Percentiles rank a stretch among this genome's conserved stretches.
Evolutionary conservation across 1,284 basidiomycete species (phyloP).

Genomic region (Heterobasidion occidentale): DNA sequence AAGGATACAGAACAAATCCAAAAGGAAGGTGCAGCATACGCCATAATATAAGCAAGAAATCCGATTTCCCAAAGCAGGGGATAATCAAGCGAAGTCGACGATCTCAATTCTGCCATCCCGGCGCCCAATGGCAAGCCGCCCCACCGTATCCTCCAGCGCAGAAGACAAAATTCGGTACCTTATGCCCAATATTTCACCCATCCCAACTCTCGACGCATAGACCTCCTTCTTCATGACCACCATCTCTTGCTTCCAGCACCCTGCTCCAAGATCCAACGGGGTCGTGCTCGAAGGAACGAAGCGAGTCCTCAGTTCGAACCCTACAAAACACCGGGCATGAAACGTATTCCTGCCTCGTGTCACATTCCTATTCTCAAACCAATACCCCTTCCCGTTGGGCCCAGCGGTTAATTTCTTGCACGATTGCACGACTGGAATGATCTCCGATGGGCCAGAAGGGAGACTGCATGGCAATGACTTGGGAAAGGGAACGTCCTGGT

Average conservation of each 20-base stretch:
- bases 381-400: slow-evolving; percentile 27
- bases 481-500: not conserved
- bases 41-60: not conserved
- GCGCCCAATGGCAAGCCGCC: slow-evolving; percentile 27
- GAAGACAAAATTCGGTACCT: slow-evolving; percentile 22
- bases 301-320: slow-evolving; percentile 20
- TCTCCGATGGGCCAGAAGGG: slow-evolving; percentile 16
- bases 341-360: slow-evolving; percentile 17
- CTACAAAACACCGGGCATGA: slow-evolving; percentile 25
- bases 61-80: not conserved
- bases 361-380: slow-evolving; percentile 27
- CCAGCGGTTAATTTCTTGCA: slow-evolving; percentile 20
- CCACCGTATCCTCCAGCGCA: slow-evolving; percentile 27
- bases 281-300: not conserved
- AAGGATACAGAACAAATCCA: not conserved
- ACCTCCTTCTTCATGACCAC: slow-evolving; percentile 19
- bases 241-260: slow-evolving; percentile 10
- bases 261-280: not conserved
- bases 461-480: slow-evolving; percentile 17
- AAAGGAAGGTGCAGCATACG: not conserved
- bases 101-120: slow-evolving; percentile 25
- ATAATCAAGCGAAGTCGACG: slow-evolving; percentile 21
- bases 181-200: slow-evolving; percentile 24
- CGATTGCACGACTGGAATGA: slow-evolving; percentile 22
- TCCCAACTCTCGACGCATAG: slow-evolving; percentile 24